Conservation (phyloP, 257 asterid genomes). For the Jacaranda copaia region DNA sequence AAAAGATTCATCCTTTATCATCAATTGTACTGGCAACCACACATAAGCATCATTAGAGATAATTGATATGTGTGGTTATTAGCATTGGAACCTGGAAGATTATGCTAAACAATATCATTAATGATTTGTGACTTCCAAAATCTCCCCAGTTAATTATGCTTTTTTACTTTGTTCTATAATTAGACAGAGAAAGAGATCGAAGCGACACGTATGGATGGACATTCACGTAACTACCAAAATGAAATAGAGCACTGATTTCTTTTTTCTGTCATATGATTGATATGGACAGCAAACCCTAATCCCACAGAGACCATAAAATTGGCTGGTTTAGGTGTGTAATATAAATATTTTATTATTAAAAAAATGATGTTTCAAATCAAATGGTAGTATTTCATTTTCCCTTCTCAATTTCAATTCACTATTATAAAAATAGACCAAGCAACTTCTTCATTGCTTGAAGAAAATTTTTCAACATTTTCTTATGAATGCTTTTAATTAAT, state of each 20-base stretch:
- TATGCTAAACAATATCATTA: constrained; percentile 13
- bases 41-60: constrained; percentile 6
- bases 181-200: background rate
- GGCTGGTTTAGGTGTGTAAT: constrained; percentile 15
- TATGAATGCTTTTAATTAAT: background rate
- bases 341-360: constrained; percentile 5
- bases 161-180: background rate
- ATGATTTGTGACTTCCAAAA: background rate
- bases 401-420: constrained; percentile 6
- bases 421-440: constrained; percentile 36
- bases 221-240: constrained; percentile 11
- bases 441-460: constrained; percentile 40
- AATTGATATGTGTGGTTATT: constrained; percentile 23
- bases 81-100: background rate
- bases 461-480: background rate
- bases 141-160: background rate
- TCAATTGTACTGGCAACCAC: constrained; percentile 1
- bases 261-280: constrained; percentile 12
- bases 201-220: constrained; percentile 22
- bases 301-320: background rate
- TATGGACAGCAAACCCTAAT: constrained; percentile 9
- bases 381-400: constrained; percentile 37
- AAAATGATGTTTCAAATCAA: constrained; percentile 41
- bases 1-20: background rate
- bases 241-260: background rate